Evolutionary conservation across 75 land plant genomes (phyloP), one percentile per base, ranked within the genome.

Genomic region (Gnetum montanum): DNA sequence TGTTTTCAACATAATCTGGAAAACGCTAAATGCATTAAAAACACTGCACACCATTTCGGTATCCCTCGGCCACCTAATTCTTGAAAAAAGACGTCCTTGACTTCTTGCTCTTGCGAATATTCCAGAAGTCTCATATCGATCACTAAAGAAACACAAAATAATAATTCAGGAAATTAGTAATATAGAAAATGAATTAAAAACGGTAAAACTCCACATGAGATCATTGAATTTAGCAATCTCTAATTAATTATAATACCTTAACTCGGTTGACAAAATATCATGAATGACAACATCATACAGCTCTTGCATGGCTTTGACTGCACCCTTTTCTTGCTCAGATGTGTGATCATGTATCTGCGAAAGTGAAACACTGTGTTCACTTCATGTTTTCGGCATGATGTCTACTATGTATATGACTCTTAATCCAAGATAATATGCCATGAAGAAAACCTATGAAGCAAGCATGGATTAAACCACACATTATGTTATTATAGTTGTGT

Each of bases 241-340:
- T n/a, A n/a, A n/a, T n/a, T n/a, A n/a, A n/a, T n/a, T n/a, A 22
- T 18, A 46, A 36, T 36, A 86, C 96, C 96, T 80, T 24, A 72
- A 48, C 43, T 70, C 70, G 10, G 56, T 1, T 24, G 79, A 68
- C n/a, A 91, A 60, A 31, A 91, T 62, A n/a, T 88, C 94, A 75
- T 81, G 85, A 19, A 84, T 91, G n/a, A 91, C 89, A 44, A 71
- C 88, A 36, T 88, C 94, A 66, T 91, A 88, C 13, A 91, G 49
- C 10, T 84, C 81, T 59, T 40, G 64, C 27, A 84, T 35, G 35
- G 89, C 83, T 54, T 76, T 78, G 37, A 73, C 67, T 43, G 75
- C 94, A 51, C 83, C 83, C 41, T 44, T 66, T 58, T 60, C 72
- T 51, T 69, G 90, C n/a, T 77, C 79, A 34, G 76, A 78, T 49